Evolutionary conservation across 768 basidiomycete genomes (phyloP).

Genomic region (Auricularia sp.): DNA sequence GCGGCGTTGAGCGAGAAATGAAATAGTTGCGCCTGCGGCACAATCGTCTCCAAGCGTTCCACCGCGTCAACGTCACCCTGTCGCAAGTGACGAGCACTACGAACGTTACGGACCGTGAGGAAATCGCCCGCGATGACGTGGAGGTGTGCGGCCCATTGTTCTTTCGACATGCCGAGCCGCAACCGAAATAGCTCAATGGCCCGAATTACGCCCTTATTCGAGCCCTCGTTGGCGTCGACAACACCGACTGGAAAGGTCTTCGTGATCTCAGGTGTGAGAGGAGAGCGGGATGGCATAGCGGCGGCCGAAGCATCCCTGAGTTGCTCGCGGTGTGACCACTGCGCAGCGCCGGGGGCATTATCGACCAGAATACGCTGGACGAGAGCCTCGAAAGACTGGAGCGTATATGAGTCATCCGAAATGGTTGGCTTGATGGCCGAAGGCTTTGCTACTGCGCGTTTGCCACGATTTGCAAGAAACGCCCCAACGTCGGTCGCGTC

Average conservation of each 20-base stretch:
- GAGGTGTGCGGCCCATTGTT: conserved; percentile 15
- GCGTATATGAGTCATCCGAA: conserved; percentile 13
- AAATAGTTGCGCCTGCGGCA: conserved; percentile 17
- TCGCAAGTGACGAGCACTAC: conserved; percentile 15
- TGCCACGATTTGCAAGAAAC: conserved; percentile 9
- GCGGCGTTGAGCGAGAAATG: conserved; percentile 21
- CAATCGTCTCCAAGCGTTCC: conserved; percentile 17
- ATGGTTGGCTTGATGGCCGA: conserved; percentile 15
- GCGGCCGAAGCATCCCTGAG: conserved; percentile 6
- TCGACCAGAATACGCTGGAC: conserved; percentile 8
- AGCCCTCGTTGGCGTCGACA: conserved; percentile 24
- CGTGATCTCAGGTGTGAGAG: conserved; percentile 15
- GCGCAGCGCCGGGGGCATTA: conserved; percentile 10
- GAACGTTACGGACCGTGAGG: conserved; percentile 20
- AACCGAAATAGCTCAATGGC: conserved; percentile 17
- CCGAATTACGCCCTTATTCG: conserved; percentile 19
- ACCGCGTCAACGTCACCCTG: conserved; percentile 16
- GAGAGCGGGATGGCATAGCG: conserved; percentile 15
- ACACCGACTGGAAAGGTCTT: conserved; percentile 20
- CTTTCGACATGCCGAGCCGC: conserved; percentile 11
- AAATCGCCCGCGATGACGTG: conserved; percentile 22
- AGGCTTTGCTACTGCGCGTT: conserved; percentile 10
- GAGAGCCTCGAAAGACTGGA: conserved; percentile 7
- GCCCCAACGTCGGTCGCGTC: background rate
- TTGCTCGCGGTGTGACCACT: conserved; percentile 9